These are phyloP conservation scores for Curvularia spicifera DNA, from an alignment of 2,329 filamentous ascomycete species.

Conservation along the genomic window DNA sequence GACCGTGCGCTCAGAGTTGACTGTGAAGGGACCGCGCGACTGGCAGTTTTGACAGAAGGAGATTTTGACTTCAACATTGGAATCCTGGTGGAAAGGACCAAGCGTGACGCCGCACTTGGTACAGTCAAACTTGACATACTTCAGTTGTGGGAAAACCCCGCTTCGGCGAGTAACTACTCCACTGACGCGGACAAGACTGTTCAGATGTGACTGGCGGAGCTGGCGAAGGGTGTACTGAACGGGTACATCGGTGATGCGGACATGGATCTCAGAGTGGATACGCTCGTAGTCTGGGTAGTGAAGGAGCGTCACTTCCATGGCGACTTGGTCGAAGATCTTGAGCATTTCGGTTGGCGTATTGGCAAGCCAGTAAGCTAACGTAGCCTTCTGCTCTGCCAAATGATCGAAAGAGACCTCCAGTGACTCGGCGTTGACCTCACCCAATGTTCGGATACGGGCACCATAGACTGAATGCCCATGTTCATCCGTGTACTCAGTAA, in stretches of 20 bases:
- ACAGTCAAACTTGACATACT: slow-evolving; percentile 98
- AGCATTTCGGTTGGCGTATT: slow-evolving; percentile 96
- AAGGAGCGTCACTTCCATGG: slow-evolving; percentile 93
- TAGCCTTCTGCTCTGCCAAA: slow-evolving; percentile 86
- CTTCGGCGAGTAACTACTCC: slow-evolving; percentile 94
- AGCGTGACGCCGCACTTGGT: slow-evolving; percentile 89
- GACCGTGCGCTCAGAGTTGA: slow-evolving; percentile 97
- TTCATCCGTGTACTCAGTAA: slow-evolving; percentile 94
- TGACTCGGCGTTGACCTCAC: slow-evolving; percentile 94
- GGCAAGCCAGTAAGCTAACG: slow-evolving; percentile 92
- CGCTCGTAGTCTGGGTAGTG: slow-evolving; percentile 98
- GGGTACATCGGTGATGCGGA: slow-evolving; percentile 92
- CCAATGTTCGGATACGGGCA: slow-evolving; percentile 90
- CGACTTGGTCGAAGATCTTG: slow-evolving; percentile 94
- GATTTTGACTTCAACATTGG: slow-evolving; percentile 94
- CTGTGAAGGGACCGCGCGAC: slow-evolving; percentile 88
- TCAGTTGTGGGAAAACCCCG: slow-evolving; percentile 95
- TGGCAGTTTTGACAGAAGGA: slow-evolving; percentile 97
- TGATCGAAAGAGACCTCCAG: slow-evolving; percentile 97
- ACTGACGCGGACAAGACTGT: slow-evolving; percentile 91
- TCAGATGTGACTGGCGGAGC: slow-evolving; percentile 91
- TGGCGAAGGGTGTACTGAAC: slow-evolving; percentile 95
- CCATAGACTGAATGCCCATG: slow-evolving; percentile 92
- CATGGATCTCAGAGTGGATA: slow-evolving; percentile 97
- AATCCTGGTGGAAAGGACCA: slow-evolving; percentile 96